phyloP scores from a whole-genome alignment of 106 monocot species.

The Phalaenopsis equestris region DNA sequence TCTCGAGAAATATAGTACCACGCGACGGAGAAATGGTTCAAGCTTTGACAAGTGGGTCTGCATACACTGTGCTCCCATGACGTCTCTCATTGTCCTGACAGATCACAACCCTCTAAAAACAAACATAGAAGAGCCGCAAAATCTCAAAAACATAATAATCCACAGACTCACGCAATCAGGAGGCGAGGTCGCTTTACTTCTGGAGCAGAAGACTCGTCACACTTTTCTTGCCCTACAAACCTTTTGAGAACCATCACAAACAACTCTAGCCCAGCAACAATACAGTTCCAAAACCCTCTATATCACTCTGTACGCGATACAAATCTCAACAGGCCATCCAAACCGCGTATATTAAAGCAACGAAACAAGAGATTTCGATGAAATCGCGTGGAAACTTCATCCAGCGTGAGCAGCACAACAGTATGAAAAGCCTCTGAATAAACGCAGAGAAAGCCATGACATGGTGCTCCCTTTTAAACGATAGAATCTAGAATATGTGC shows the following conservation, averaged over 20 bases:
- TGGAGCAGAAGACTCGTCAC: constrained; percentile 13
- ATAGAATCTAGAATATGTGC: not conserved
- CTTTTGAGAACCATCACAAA: constrained; percentile 36
- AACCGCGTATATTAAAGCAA: constrained; percentile 11
- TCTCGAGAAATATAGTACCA: constrained; percentile 21
- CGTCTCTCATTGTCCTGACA: constrained; percentile 40
- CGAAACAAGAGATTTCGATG: constrained; percentile 2
- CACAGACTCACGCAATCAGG: constrained; percentile 32
- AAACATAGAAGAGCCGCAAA: not conserved
- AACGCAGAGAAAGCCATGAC: not conserved
- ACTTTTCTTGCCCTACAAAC: constrained; percentile 17
- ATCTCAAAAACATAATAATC: not conserved
- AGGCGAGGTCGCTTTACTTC: constrained; percentile 31
- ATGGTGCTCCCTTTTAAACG: not conserved
- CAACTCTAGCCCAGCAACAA: constrained; percentile 6
- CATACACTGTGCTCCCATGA: constrained; percentile 43
- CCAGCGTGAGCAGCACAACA: constrained; percentile 31
- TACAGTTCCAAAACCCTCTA: not conserved
- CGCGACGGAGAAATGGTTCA: constrained; percentile 63
- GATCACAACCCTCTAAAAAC: constrained; percentile 6
- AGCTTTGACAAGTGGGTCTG: constrained; percentile 48
- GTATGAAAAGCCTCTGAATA: constrained; percentile 3
- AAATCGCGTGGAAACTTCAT: constrained; percentile 58
- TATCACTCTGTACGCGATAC: not conserved
- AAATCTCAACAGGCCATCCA: not conserved